These are phyloP conservation scores for Backusella luteola DNA, from an alignment of 192 early-diverging fungal genomes.

Conservation along the genomic window DNA sequence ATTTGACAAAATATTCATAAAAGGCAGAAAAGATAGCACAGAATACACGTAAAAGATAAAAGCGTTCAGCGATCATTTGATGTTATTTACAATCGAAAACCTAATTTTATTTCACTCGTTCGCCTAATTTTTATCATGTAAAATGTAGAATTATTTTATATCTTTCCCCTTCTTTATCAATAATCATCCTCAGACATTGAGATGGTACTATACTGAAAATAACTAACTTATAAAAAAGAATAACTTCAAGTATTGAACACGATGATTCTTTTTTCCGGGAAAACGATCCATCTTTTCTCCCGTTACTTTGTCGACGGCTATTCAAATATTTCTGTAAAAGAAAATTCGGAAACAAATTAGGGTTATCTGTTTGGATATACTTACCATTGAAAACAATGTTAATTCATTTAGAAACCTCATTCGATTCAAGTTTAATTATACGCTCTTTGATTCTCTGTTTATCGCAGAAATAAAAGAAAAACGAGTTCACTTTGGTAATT, in stretches of 20 bases:
- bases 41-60: not conserved
- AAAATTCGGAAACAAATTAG: not conserved
- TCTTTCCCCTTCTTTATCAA: not conserved
- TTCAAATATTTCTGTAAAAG: not conserved
- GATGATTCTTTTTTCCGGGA: not conserved
- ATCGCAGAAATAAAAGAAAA: not conserved
- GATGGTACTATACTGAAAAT: not conserved
- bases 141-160: not conserved
- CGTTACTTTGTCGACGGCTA: not conserved
- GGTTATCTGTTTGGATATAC: not conserved
- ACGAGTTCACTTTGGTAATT: not conserved
- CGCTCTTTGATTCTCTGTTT: not conserved
- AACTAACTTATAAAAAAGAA: not conserved
- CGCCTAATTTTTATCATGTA: not conserved
- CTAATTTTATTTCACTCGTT: not conserved
- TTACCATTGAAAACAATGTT: not conserved
- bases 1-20: not conserved
- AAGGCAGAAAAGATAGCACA: constrained; percentile 3
- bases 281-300: not conserved
- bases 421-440: not conserved
- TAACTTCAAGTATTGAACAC: not conserved
- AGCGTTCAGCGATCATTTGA: not conserved
- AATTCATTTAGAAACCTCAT: not conserved
- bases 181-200: not conserved
- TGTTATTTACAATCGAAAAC: not conserved